phyloP scores from a whole-genome alignment of 169 alveolate genomes.

The Plasmodium reichenowi region DNA sequence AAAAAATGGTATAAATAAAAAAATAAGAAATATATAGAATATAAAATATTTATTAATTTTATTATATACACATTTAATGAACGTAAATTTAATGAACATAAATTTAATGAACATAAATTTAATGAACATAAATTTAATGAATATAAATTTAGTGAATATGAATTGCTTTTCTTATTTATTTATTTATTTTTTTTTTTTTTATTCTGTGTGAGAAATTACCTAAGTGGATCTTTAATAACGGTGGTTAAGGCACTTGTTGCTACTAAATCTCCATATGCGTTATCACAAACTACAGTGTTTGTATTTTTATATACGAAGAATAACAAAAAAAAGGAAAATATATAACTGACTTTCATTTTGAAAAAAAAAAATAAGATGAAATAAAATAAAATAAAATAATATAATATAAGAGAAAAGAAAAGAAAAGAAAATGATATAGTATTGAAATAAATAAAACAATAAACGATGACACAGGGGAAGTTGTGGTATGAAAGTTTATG shows the following conservation, averaged over 20 bases:
- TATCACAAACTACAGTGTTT: constrained; percentile 35
- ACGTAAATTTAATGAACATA: neutral
- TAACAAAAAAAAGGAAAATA: constrained; percentile 29
- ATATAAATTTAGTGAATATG: too few species aligned
- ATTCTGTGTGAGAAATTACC: constrained; percentile 1
- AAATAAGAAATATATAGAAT: neutral
- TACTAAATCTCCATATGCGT: constrained; percentile 53
- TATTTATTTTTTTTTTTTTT: neutral
- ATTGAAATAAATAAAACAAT: neutral
- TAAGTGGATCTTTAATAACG: constrained; percentile 27
- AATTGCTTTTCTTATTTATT: neutral
- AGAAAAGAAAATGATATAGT: neutral
- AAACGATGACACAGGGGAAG: too few species aligned
- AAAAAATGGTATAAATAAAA: neutral
- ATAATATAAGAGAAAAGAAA: constrained; percentile 17
- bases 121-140: neutral
- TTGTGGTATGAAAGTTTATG: too few species aligned
- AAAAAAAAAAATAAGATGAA: neutral
- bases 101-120: neutral
- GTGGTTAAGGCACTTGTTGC: constrained; percentile 55
- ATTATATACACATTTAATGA: neutral
- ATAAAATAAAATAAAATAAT: neutral
- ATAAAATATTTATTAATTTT: neutral
- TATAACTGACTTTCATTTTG: constrained; percentile 37
- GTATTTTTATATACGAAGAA: constrained; percentile 27